phyloP scores from a whole-genome alignment of 2,329 filamentous ascomycete species.

The Diplocarpon rosae region DNA sequence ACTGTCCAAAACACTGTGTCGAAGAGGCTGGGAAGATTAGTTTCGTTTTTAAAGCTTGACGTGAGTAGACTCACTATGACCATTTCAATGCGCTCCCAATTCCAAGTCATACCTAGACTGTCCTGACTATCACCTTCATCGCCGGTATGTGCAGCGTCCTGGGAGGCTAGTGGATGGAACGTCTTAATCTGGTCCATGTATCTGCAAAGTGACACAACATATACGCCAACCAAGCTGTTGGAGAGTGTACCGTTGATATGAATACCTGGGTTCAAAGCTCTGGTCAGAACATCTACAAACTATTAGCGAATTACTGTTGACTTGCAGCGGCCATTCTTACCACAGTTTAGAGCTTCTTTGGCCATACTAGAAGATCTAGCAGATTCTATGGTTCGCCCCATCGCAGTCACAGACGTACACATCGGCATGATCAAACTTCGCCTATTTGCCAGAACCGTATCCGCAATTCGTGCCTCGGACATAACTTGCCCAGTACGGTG shows the following conservation, averaged over 20 bases:
- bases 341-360: conserved; percentile 15
- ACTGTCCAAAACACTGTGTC: conserved; percentile 9
- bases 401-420: conserved; percentile 11
- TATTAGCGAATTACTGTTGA: conserved; percentile 5
- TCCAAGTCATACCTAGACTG: conserved; percentile 13
- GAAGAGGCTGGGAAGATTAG: conserved; percentile 18
- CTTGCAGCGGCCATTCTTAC: conserved; percentile 6
- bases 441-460: conserved; percentile 7
- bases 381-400: conserved; percentile 11
- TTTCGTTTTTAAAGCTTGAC: no score
- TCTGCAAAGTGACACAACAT: neutral
- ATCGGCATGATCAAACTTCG: conserved; percentile 10
- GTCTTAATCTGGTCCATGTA: conserved; percentile 15
- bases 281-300: conserved; percentile 4
- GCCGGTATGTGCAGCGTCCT: neutral
- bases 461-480: conserved; percentile 5
- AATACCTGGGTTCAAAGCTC: conserved; percentile 1
- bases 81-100: conserved; percentile 15
- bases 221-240: conserved; percentile 1
- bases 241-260: conserved; percentile 1
- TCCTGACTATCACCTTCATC: conserved; percentile 21
- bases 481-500: conserved; percentile 1
- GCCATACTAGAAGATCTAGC: conserved; percentile 13
- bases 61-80: conserved; percentile 11
- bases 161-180: conserved; percentile 6